Conservation (phyloP, 352 stramenopile genomes). For the Aphanomyces invadans region DNA sequence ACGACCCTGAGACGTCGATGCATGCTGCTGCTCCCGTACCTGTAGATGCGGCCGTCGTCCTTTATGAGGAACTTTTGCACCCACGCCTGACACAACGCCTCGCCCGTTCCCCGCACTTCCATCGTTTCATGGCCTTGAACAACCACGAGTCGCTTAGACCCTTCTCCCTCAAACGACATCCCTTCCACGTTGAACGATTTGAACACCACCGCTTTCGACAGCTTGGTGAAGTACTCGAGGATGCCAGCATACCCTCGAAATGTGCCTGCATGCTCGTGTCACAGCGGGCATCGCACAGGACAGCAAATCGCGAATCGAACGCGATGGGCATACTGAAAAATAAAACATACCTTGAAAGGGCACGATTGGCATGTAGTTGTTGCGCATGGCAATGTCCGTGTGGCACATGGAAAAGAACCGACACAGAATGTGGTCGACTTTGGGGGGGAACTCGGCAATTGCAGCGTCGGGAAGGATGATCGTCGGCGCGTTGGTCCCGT, state of each 20-base stretch:
- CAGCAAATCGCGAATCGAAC: too few relatives aligned
- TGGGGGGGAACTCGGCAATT: slow-evolving; percentile 37
- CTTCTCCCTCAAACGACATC: slow-evolving; percentile 26
- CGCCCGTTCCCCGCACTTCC: slow-evolving; percentile 73
- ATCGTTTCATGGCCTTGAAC: slow-evolving; percentile 69
- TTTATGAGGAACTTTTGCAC: slow-evolving; percentile 62
- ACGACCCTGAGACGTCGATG: slow-evolving; percentile 29
- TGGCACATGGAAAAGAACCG: slow-evolving; percentile 75
- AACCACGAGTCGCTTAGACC: slow-evolving; percentile 45
- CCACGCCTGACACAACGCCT: slow-evolving; percentile 79
- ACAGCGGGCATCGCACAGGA: too few relatives aligned
- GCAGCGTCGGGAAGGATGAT: slow-evolving; percentile 46
- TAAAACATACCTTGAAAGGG: slow-evolving; percentile 74
- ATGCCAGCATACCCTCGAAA: slow-evolving; percentile 53
- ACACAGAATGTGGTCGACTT: slow-evolving; percentile 50
- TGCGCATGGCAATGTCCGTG: slow-evolving; percentile 66
- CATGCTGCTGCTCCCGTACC: background rate
- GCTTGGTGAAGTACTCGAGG: slow-evolving; percentile 65
- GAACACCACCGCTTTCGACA: slow-evolving; percentile 56
- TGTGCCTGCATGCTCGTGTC: background rate
- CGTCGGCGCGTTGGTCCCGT: background rate
- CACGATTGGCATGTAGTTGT: slow-evolving; percentile 81
- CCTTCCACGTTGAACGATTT: slow-evolving; percentile 70
- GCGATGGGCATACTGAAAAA: background rate
- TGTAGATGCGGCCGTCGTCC: slow-evolving; percentile 12